Evolutionary conservation across 2,329 filamentous ascomycete species (phyloP), one percentile per base, ranked within the genome.

Genomic region (Lachnellula suecica): DNA sequence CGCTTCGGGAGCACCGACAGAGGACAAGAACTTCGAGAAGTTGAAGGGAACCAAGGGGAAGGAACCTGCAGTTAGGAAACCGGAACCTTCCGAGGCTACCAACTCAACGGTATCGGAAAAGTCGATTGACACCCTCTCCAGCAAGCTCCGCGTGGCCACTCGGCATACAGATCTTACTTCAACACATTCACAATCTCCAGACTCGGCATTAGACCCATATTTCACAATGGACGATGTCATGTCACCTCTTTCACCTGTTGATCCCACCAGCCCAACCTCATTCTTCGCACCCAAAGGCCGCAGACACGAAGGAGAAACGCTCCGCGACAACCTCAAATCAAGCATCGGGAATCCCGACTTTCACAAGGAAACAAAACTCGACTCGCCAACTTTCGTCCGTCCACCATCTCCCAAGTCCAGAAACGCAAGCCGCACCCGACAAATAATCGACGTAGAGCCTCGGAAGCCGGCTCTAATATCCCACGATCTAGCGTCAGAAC

Each of bases 401-500:
- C 58, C 58, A n/a, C 7, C 53, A 27, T 60, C 58, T 8, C 51
- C 56, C 9, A 60, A 60, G 44, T 59, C 56, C 13, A 23, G 56
- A 20, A 59, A 60, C 42, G 49, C 51, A 10, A 59, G 58, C 49
- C 53, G 51, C 20, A 56, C 51, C 11, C 40, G 52, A 48, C 34
- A 51, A 13, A 29, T 9, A 20, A n/a, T n/a, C n/a, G n/a, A n/a
- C n/a, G n/a, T n/a, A n/a, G 35, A 49, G 15, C 17, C 42, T 10
- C 44, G 46, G 19, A 20, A 53, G 11, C 49, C 49, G 17, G 44
- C 50, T 25, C 25, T 53, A 6, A 20, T 13, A 6, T 35, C 46
- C 7, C 50, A 53, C 23, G 53, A 52, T 49, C 49, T 57, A 6
- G 47, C 53, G 4, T 9, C 50, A n/a, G 53, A 45, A 19, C 15